Evolutionary conservation across 768 basidiomycete genomes (phyloP).

Genomic region (Rhodosporidiobolus sp.): DNA sequence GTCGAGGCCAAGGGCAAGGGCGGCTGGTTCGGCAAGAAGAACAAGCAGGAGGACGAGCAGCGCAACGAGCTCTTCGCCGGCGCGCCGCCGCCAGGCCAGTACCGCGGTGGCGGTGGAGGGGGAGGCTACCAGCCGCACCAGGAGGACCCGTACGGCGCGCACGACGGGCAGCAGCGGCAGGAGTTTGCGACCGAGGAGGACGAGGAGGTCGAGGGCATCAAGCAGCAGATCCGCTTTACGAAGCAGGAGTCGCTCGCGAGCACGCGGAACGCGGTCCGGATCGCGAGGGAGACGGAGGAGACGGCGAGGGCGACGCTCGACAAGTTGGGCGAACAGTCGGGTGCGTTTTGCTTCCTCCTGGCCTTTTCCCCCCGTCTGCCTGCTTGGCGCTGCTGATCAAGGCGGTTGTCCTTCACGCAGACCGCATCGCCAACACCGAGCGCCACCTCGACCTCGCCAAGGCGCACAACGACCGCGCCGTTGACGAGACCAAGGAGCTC

Average conservation of each 20-base stretch:
- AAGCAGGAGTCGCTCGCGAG: constrained; percentile 91
- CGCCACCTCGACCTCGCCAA: constrained; percentile 90
- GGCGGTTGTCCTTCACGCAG: constrained; percentile 40
- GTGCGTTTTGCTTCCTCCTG: constrained; percentile 51
- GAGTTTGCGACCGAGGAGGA: constrained; percentile 39
- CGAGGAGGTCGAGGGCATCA: constrained; percentile 70
- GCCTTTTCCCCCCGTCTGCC: background rate
- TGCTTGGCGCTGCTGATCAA: constrained; percentile 25
- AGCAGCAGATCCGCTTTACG: constrained; percentile 77
- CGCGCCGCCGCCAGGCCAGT: constrained; percentile 36
- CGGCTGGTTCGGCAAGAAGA: constrained; percentile 26
- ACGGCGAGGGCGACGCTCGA: constrained; percentile 79
- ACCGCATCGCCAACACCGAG: constrained; percentile 80
- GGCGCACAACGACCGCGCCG: constrained; percentile 78
- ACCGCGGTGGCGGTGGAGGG: constrained; percentile 39
- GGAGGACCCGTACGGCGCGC: constrained; percentile 35
- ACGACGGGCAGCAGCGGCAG: constrained; percentile 33
- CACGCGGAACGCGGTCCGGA: constrained; percentile 83
- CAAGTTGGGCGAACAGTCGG: constrained; percentile 87
- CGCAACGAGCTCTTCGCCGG: constrained; percentile 49
- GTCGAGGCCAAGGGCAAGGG: constrained; percentile 14
- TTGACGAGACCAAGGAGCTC: constrained; percentile 87
- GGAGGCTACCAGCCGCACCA: constrained; percentile 46
- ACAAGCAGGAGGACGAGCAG: constrained; percentile 25
- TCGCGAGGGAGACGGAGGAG: constrained; percentile 95